Evolutionary conservation across 106 monocot species (phyloP), one percentile per base, ranked within the genome.

Genomic region (Apostasia ramifera): DNA sequence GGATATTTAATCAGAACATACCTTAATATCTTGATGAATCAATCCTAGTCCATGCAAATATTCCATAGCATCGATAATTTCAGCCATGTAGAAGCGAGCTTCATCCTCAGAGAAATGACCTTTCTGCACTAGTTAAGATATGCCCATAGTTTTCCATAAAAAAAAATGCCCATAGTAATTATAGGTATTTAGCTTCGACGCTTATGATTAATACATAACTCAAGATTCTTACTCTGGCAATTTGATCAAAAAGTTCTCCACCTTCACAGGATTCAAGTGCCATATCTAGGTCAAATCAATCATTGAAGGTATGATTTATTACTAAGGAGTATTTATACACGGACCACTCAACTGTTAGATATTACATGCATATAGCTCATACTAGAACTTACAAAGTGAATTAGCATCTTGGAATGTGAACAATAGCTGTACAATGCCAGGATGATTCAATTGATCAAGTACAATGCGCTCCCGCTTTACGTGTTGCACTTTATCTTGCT

Each of bases 391-490:
- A 97, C 97, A 97, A 42, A 97, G 78, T 6, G 80, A 97, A 68
- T 79, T 70, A 45, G 78, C 76, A 73, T 97, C 97, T 82, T 97
- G 97, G 69, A 97, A 97, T 61, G 97, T 97, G 78, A 98, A 98
- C 72, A 72, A 88, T 10, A 98, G 62, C 43, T 87, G 79, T 40
- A 93, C 69, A 51, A 98, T 81, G 56, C 93, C 98, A 51, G 92
- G 98, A 81, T 98, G 98, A 76, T 93, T 87, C 58, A 93, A 73
- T 74, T 98, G 98, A 84, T 98, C 93, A 38, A 98, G 92, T 8
- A 98, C 90, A 66, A 98, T 83, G 12, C 98, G 78, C 77, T 98
- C 98, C 78, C 90, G 68, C 70, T 98, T 98, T 66, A 87, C 98
- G 74, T 85, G 81, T 53, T 76, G 57, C 50, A 83, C 83, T 77